Evolutionary conservation across 805 yeast genomes (phyloP).

Genomic region (Cyberlindnera saturnus): DNA sequence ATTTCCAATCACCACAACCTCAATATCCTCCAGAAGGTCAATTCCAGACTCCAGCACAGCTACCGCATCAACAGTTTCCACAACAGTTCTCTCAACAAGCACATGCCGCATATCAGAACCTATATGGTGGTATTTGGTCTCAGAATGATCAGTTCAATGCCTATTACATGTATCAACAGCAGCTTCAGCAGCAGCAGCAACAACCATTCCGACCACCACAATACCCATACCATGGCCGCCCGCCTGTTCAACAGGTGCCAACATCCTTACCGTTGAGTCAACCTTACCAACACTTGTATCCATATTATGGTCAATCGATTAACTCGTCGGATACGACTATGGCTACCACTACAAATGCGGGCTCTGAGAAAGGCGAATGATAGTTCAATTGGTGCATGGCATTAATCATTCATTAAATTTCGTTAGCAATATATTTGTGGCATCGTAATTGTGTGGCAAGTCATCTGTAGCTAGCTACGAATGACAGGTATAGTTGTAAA

Average conservation of each 20-base stretch:
- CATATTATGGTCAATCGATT: background rate
- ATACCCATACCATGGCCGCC: background rate
- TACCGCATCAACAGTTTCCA: background rate
- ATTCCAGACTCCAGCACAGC: background rate
- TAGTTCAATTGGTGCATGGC: background rate
- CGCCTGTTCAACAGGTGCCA: background rate
- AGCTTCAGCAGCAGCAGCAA: background rate
- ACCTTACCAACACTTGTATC: background rate
- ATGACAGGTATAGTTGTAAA: background rate
- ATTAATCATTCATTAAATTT: background rate
- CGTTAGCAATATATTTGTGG: background rate
- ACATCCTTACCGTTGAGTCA: background rate
- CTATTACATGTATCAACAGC: background rate
- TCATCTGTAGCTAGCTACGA: background rate
- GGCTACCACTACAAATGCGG: background rate
- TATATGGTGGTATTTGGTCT: slow-evolving; percentile 1
- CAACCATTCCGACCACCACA: background rate
- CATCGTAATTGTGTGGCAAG: background rate
- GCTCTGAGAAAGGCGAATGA: too few relatives aligned
- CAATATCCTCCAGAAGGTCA: background rate
- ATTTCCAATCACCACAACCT: too few relatives aligned
- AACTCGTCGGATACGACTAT: background rate
- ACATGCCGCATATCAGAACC: background rate
- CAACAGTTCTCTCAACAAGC: background rate
- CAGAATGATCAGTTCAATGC: background rate